Percentiles rank a stretch among this genome's conserved stretches.
phyloP scores from a whole-genome alignment of 2,329 filamentous ascomycete species.

The Microdochium paspali region DNA sequence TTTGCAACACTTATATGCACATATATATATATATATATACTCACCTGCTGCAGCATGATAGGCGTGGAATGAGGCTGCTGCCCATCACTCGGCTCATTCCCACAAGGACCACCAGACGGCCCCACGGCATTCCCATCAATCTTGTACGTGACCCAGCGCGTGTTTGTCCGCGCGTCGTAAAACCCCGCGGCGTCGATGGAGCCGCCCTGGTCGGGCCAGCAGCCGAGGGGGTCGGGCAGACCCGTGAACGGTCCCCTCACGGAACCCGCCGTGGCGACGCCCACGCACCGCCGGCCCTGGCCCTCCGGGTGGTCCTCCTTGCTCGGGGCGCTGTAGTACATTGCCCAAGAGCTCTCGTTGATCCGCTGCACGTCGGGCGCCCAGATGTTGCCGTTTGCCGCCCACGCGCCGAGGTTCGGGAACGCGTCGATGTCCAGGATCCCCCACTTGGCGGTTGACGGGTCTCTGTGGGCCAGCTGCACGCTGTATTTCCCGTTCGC shows the following conservation, averaged over 20 bases:
- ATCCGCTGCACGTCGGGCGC: slow-evolving; percentile 40
- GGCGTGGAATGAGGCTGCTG: slow-evolving; percentile 23
- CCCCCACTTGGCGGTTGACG: slow-evolving; percentile 25
- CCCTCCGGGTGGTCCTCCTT: slow-evolving; percentile 7
- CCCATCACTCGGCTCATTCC: slow-evolving; percentile 13
- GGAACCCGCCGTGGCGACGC: slow-evolving; percentile 27
- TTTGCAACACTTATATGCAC: not conserved
- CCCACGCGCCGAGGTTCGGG: slow-evolving; percentile 35
- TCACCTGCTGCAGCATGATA: slow-evolving; percentile 30
- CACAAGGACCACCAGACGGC: slow-evolving; percentile 16
- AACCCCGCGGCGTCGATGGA: slow-evolving; percentile 37
- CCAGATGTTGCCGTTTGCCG: slow-evolving; percentile 29
- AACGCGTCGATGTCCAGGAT: slow-evolving; percentile 33
- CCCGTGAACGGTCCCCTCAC: slow-evolving; percentile 30
- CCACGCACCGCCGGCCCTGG: slow-evolving; percentile 29
- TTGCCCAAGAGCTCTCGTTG: slow-evolving; percentile 29
- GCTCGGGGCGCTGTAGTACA: slow-evolving; percentile 36
- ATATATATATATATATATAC: too few relatives aligned
- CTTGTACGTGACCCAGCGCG: slow-evolving; percentile 41
- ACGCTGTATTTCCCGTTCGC: slow-evolving; percentile 30
- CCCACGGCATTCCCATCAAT: slow-evolving; percentile 37
- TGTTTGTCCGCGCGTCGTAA: slow-evolving; percentile 34
- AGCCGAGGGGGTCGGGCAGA: slow-evolving; percentile 25
- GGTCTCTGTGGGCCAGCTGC: slow-evolving; percentile 35
- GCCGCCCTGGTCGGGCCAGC: slow-evolving; percentile 30